Conservation (phyloP, 2,329 filamentous ascomycete genomes). For the Nemania sp. region DNA sequence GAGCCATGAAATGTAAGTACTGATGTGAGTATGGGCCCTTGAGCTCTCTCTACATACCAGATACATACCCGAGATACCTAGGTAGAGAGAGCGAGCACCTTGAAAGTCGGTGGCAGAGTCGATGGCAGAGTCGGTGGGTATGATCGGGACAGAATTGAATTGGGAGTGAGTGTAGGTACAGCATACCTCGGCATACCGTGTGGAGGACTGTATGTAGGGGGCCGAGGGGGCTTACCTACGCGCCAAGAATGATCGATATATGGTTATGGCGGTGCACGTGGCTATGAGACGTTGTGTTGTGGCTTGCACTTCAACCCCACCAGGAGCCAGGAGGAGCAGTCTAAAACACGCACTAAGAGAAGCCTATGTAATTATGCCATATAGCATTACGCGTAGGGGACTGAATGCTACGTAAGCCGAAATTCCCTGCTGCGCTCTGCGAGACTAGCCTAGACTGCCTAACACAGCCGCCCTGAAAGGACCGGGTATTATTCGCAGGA, state of each 20-base stretch:
- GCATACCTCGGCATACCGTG: too few relatives aligned
- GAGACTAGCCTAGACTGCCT: too few relatives aligned
- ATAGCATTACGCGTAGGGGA: slow-evolving; percentile 19
- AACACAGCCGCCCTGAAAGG: slow-evolving; percentile 24
- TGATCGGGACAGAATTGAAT: too few relatives aligned
- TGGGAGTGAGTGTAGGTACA: too few relatives aligned
- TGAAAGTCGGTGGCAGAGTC: too few relatives aligned
- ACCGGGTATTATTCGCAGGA: slow-evolving; percentile 20
- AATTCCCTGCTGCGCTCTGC: slow-evolving; percentile 17
- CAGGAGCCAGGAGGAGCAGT: not conserved
- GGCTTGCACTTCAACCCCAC: slow-evolving; percentile 26
- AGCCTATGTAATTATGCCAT: slow-evolving; percentile 2
- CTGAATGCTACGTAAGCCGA: slow-evolving; percentile 8
- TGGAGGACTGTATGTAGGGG: not conserved
- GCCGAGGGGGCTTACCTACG: not conserved
- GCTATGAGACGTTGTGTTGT: not conserved
- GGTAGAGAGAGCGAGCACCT: too few relatives aligned
- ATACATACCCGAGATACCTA: too few relatives aligned
- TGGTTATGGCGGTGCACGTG: slow-evolving; percentile 25
- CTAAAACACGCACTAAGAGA: slow-evolving; percentile 9
- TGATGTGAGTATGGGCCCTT: slow-evolving; percentile 3
- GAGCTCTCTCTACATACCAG: too few relatives aligned
- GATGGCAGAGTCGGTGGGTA: too few relatives aligned
- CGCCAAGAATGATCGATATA: not conserved
- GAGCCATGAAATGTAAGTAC: not conserved